These are phyloP conservation scores for Nymphaea colorata DNA, from an alignment of 164 flowering plant genomes.

Conservation along the genomic window DNA sequence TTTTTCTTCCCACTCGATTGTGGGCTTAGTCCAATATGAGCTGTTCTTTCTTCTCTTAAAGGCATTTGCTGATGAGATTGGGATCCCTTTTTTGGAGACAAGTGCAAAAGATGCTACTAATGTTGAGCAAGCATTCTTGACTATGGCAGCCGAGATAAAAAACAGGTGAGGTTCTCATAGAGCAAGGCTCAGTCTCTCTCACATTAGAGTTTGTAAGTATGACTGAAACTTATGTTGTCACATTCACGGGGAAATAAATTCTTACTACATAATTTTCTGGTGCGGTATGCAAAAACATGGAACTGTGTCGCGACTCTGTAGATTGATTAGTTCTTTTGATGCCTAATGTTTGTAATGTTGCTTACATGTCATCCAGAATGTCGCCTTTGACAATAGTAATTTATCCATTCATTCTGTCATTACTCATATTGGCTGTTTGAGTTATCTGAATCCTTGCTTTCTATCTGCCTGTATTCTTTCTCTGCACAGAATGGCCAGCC, in stretches of 20 bases:
- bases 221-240: background rate
- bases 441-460: background rate
- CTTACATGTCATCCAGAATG: background rate
- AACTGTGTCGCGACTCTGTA: background rate
- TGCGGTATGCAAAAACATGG: background rate
- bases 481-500: conserved; percentile 26
- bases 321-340: background rate
- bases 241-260: background rate
- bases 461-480: background rate
- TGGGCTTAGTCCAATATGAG: background rate
- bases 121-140: conserved; percentile 28
- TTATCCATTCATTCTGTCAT: background rate
- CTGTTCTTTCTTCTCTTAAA: background rate
- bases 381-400: background rate
- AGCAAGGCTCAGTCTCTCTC: background rate
- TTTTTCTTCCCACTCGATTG: background rate
- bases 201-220: no score
- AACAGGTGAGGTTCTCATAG: conserved; percentile 12
- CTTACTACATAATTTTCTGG: background rate
- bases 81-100: conserved; percentile 28
- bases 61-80: conserved; percentile 33
- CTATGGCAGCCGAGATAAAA: conserved; percentile 29
- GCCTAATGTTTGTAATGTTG: background rate
- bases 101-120: conserved; percentile 28
- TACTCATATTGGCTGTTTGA: background rate